Evolutionary conservation across 345 rosid species (phyloP), one percentile per base, ranked within the genome.

Genomic region (Murraya koenigii): DNA sequence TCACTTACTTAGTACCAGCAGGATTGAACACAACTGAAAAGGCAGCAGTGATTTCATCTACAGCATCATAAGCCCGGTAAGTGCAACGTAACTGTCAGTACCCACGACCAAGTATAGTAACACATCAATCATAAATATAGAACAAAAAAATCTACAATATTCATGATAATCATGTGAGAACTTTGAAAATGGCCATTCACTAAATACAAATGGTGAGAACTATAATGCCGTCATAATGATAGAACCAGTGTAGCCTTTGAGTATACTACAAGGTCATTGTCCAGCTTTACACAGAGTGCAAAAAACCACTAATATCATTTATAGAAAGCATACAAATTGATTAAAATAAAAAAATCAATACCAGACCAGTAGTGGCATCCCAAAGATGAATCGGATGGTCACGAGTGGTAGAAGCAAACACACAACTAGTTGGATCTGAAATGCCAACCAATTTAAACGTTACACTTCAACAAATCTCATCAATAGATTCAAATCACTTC

Each of bases 371-470:
- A 78, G 90, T 77, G 74, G 97, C 95, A 85, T 96, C 99, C 98
- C 97, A 94, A 66, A 96, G 91, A 91, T 96, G 99, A 77, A 96
- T 96, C 1, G 99, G 99, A 85, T 94, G 99, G 89, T 96, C 99
- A 65, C 95, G 95, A 41, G 92, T 89, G 2, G 92, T 84, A 66
- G 87, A 91, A 67, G 98, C 99, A 63, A 96, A 94, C 33, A 96
- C 98, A 76, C 97, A 96, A 59, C 91, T 89, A 66, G 85, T 87
- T 1, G 95, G 95, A 47, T 96, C 99, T 96, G 88, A 79, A 87
- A 72, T 28, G 56, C 68, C 67, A 79, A 73, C 28, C 76, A 69
- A 75, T 33, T 35, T 41, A 30, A 56, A 60, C 56, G 58, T 74
- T 66, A 86, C 6, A 71, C 14, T 52, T 59, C 25, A 74, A 19